Percentiles rank a stretch among this genome's conserved stretches.
Conservation (phyloP, 176 grass and related monocot genomes). For the Ensete ventricosum region DNA sequence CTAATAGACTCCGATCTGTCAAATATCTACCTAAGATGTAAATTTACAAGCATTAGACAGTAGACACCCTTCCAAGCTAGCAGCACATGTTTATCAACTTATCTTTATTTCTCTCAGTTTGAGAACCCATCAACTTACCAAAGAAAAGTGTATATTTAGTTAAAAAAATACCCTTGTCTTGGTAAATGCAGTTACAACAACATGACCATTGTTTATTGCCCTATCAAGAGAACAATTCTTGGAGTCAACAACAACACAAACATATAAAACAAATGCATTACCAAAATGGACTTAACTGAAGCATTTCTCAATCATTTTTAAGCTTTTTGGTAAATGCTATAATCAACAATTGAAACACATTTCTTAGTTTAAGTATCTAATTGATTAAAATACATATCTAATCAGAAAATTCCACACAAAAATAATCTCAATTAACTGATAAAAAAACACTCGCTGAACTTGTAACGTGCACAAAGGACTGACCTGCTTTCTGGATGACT, state of each 20-base stretch:
- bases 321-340: background rate
- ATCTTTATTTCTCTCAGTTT: background rate
- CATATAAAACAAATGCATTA: background rate
- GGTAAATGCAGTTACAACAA: background rate
- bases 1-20: too few species aligned
- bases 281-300: background rate
- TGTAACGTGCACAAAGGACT: constrained; percentile 26
- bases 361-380: background rate
- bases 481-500: constrained; percentile 78
- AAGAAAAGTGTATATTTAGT: background rate
- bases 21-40: too few species aligned
- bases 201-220: background rate
- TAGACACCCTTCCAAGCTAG: too few species aligned
- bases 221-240: background rate
- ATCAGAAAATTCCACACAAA: background rate
- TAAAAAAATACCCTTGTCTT: background rate
- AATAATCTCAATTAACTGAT: background rate
- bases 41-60: too few species aligned
- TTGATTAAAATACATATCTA: background rate
- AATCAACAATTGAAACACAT: background rate
- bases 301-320: background rate
- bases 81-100: too few species aligned
- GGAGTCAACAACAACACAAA: background rate
- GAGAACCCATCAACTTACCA: background rate
- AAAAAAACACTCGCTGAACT: background rate